Evolutionary conservation across 1,284 basidiomycete genomes (phyloP), one percentile per base, ranked within the genome.

Genomic region (Athelia psychrophila): DNA sequence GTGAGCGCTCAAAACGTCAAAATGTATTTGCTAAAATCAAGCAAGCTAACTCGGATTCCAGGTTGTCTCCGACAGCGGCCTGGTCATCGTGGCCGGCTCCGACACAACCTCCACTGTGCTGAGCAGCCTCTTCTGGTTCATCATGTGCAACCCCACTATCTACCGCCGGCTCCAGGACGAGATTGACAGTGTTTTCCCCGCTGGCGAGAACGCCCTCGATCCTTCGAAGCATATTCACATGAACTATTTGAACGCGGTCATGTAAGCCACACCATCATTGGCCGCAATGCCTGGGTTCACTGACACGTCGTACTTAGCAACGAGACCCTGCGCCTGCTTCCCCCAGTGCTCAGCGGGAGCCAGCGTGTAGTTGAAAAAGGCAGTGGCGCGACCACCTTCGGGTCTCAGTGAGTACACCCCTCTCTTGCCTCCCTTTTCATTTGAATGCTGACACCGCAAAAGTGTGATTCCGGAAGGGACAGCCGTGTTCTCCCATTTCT

Each of bases 21-120:
- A 24, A 38, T 35, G 24, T 49, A 38, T 24, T 19, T 53, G 30
- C 51, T 32, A 22, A 46, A 53, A 27, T 51, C 52, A 36, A 36
- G 49, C 3, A 50, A 49, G n/a, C n/a, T n/a, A n/a, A n/a, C n/a
- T n/a, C n/a, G n/a, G n/a, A n/a, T n/a, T n/a, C n/a, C 20, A 51
- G 5, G 44, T 64, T 23, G 32, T 61, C 2, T 48, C 54, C 2
- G 59, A 65, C 25, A 58, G 52, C 3, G 19, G 44, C 3, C 47
- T 65, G 16, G 61, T 61, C 1, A 62, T 67, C 23, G 47, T 63
- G 2, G 75, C 74, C 1, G 75, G 74, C 2, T 68, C 75, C 0
- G 75, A 77, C 47, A 76, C 75, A 0, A 72, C 72, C 0, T 64
- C 70, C 3, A 65, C 63, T 22, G 64, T 64, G 3, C 53, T 77